Evolutionary conservation across 108 stramenopile species (phyloP).

Genomic region (Cyclostephanos tholiformis): DNA sequence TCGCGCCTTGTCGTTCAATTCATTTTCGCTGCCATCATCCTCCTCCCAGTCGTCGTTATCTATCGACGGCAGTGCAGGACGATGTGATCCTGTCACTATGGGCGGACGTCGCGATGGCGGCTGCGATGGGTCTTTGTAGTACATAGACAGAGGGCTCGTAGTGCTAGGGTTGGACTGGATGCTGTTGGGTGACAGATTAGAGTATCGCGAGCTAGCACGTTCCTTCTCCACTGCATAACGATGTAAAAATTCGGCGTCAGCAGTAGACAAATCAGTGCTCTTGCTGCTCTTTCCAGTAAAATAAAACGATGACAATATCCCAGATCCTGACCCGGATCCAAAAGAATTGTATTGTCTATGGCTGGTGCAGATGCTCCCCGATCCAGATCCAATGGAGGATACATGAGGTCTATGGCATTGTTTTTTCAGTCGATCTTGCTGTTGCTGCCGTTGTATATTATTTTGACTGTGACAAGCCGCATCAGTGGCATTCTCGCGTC

Average conservation of each 20-base stretch:
- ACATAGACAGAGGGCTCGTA: not conserved
- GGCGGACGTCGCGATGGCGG: conserved; percentile 28
- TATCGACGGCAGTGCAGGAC: conserved; percentile 43
- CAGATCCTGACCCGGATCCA: not conserved
- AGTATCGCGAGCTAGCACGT: conserved; percentile 21
- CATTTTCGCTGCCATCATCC: conserved; percentile 34
- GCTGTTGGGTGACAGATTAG: not conserved
- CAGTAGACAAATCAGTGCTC: conserved; percentile 7
- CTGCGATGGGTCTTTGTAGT: conserved; percentile 7
- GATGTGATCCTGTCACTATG: conserved; percentile 44
- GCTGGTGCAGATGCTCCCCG: not conserved
- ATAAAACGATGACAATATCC: not conserved
- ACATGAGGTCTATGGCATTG: not conserved
- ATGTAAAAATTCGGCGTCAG: conserved; percentile 39
- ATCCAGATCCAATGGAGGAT: not conserved
- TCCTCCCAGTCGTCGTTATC: conserved; percentile 58
- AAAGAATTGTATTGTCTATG: not conserved
- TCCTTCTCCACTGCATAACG: conserved; percentile 41
- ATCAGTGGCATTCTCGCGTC: not conserved
- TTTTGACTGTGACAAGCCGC: not conserved
- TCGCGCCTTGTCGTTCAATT: not conserved
- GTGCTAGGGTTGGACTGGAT: not conserved
- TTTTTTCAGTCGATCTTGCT: not conserved
- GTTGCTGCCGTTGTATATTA: not conserved
- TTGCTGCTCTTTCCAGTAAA: not conserved